These are phyloP conservation scores for Lentinula aciculospora DNA, from an alignment of 768 basidiomycete species.

Conservation along the genomic window DNA sequence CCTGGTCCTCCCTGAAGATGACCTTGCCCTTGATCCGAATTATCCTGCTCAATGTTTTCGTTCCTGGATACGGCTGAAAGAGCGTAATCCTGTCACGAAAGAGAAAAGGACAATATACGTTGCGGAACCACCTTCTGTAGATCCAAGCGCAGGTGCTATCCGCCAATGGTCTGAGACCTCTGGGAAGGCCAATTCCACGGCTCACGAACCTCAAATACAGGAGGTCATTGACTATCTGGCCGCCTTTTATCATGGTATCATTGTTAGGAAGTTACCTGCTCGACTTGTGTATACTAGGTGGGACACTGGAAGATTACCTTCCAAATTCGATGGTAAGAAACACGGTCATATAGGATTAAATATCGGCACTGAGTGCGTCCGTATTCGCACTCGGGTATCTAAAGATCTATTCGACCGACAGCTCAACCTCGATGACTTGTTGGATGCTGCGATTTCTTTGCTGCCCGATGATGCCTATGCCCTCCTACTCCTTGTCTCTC, in stretches of 20 bases:
- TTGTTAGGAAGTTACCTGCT: constrained; percentile 18
- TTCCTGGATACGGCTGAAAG: constrained; percentile 22
- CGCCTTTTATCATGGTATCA: constrained; percentile 28
- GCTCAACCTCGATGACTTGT: constrained; percentile 29
- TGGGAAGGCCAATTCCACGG: too few relatives aligned
- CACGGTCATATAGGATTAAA: constrained; percentile 24
- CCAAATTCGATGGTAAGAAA: background rate
- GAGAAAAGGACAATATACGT: constrained; percentile 24
- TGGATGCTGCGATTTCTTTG: constrained; percentile 27
- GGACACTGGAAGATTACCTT: constrained; percentile 10
- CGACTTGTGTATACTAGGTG: constrained; percentile 21
- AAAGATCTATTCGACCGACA: constrained; percentile 20
- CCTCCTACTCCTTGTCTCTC: constrained; percentile 26
- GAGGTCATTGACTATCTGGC: constrained; percentile 24
- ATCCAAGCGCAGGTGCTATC: constrained; percentile 16
- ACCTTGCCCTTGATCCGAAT: constrained; percentile 25
- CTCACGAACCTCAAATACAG: constrained; percentile 14
- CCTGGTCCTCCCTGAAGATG: constrained; percentile 27
- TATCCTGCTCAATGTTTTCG: constrained; percentile 28
- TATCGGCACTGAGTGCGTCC: constrained; percentile 22
- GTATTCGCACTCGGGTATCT: constrained; percentile 26
- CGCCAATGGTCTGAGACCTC: constrained; percentile 17
- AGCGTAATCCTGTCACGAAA: constrained; percentile 25
- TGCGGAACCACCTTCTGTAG: constrained; percentile 22
- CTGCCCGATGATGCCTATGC: constrained; percentile 30